Evolutionary conservation across 2,329 filamentous ascomycete species (phyloP).

Genomic region (Grosmannia serpens): DNA sequence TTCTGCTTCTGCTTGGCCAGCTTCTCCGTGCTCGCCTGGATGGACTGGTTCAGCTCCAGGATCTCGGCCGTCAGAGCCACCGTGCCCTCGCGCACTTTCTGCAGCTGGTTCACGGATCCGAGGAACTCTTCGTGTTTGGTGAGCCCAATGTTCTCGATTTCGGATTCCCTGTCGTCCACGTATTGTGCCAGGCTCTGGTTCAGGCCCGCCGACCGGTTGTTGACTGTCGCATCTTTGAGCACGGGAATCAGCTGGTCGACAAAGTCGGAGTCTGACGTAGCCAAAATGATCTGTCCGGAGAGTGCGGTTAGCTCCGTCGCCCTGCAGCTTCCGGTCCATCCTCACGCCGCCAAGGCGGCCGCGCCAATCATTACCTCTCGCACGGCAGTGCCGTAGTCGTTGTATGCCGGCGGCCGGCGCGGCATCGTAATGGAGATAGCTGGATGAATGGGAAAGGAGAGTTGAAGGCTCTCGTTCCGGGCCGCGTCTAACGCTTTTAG

Average conservation of each 20-base stretch:
- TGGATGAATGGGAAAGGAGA: not conserved
- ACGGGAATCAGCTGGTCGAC: conserved; percentile 92
- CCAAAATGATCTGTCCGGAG: conserved; percentile 72
- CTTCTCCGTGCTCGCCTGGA: conserved; percentile 89
- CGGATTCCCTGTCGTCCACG: conserved; percentile 72
- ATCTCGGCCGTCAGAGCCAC: conserved; percentile 85
- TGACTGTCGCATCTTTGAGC: conserved; percentile 75
- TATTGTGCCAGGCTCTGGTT: conserved; percentile 71
- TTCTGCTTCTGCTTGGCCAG: conserved; percentile 90
- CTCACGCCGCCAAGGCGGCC: not conserved
- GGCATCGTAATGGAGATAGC: not conserved
- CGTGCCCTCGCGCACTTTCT: conserved; percentile 81
- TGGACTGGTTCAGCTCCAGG: conserved; percentile 82
- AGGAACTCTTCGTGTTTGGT: conserved; percentile 97
- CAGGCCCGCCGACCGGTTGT: conserved; percentile 60
- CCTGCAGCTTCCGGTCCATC: not conserved
- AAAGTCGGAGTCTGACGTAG: conserved; percentile 84
- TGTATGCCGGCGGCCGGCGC: not conserved
- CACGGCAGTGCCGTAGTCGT: conserved; percentile 2
- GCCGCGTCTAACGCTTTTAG: not conserved
- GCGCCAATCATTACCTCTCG: not conserved
- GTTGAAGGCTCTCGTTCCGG: not conserved
- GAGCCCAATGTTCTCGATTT: conserved; percentile 90
- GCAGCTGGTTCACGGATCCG: conserved; percentile 84
- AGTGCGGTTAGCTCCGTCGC: not conserved